Percentiles rank a stretch among this genome's conserved stretches.
phyloP scores from a whole-genome alignment of 768 basidiomycete species.

The Collybia nuda region DNA sequence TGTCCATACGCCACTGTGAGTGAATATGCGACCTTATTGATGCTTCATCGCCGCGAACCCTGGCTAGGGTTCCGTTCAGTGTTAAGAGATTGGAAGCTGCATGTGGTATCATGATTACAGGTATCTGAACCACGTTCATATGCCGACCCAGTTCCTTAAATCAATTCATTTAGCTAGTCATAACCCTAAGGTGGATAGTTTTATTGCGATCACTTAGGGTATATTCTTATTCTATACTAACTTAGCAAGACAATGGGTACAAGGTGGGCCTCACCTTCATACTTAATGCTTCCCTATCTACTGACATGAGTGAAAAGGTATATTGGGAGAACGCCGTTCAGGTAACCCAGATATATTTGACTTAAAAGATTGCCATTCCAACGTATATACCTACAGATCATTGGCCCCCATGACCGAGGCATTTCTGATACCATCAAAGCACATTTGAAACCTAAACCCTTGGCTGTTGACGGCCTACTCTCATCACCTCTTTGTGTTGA shows the following conservation, averaged over 20 bases:
- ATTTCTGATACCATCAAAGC: constrained; percentile 66
- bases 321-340: constrained; percentile 91
- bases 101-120: constrained; percentile 91
- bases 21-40: too few relatives aligned
- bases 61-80: constrained; percentile 75
- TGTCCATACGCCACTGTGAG: constrained; percentile 81
- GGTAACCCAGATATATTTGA: constrained; percentile 32
- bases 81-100: constrained; percentile 66
- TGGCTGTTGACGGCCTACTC: constrained; percentile 33
- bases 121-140: constrained; percentile 32
- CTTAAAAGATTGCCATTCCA: too few relatives aligned
- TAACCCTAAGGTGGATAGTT: constrained; percentile 70
- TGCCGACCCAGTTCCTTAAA: not conserved
- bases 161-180: constrained; percentile 59
- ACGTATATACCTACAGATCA: constrained; percentile 60
- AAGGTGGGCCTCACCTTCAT: constrained; percentile 52
- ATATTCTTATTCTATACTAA: not conserved
- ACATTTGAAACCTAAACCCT: constrained; percentile 56
- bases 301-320: constrained; percentile 44
- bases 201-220: not conserved
- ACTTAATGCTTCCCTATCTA: not conserved
- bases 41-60: too few relatives aligned
- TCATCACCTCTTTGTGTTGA: constrained; percentile 51
- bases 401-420: constrained; percentile 77
- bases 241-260: constrained; percentile 83